Percentiles rank a stretch among this genome's conserved stretches.
These are phyloP conservation scores for Saccharomyces jurei DNA, from an alignment of 805 yeast species.

Conservation along the genomic window DNA sequence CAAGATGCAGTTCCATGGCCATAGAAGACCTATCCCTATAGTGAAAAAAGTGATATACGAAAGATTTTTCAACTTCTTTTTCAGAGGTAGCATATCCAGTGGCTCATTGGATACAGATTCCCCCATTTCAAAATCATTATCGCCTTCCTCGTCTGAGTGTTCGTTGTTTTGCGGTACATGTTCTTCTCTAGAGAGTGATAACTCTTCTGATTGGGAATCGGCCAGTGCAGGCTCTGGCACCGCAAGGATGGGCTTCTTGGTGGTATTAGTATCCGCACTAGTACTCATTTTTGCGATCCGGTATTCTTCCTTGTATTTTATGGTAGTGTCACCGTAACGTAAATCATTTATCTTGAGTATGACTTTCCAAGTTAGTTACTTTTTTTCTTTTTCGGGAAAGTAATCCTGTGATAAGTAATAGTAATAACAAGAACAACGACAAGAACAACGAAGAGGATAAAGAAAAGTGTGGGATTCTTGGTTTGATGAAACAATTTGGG, in stretches of 20 bases:
- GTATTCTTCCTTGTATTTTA: neutral
- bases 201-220: neutral
- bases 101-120: neutral
- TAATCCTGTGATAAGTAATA: neutral
- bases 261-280: neutral
- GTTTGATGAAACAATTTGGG: neutral
- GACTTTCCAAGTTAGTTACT: neutral
- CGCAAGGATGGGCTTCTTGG: neutral
- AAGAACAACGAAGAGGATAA: neutral
- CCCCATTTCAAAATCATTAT: neutral
- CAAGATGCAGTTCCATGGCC: conserved; percentile 96
- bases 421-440: neutral
- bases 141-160: neutral
- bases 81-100: conserved; percentile 6
- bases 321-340: neutral
- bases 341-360: neutral
- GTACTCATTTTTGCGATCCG: neutral
- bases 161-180: neutral
- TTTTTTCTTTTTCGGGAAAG: neutral
- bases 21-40: conserved; percentile 71
- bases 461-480: neutral
- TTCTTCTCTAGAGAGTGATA: neutral
- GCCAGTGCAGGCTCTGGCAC: neutral
- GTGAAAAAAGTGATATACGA: conserved; percentile 52
- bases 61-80: conserved; percentile 14